phyloP scores from a whole-genome alignment of 352 stramenopile species.

The Phytophthora macrochlamydospora region DNA sequence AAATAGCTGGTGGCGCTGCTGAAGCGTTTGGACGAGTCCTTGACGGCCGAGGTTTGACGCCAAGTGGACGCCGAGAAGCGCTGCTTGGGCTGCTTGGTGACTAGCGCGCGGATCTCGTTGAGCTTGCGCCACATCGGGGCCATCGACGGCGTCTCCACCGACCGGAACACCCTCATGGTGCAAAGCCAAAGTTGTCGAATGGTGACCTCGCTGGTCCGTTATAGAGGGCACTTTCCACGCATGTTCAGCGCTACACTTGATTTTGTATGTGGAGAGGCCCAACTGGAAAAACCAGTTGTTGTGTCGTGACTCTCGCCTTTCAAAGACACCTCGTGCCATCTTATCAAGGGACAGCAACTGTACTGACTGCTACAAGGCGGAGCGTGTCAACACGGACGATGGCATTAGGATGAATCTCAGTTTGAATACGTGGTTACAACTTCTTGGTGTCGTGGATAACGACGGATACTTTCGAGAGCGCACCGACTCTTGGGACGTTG shows the following conservation, averaged over 20 bases:
- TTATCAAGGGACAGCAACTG: too few species aligned
- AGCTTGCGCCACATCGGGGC: conserved; percentile 49
- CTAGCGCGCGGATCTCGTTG: conserved; percentile 37
- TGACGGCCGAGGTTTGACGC: conserved; percentile 16
- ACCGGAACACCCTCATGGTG: conserved; percentile 30
- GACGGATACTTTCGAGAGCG: conserved; percentile 17
- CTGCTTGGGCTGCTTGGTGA: conserved; percentile 27
- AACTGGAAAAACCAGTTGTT: too few species aligned
- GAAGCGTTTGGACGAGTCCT: conserved; percentile 24
- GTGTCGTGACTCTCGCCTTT: background rate
- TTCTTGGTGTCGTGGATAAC: too few species aligned
- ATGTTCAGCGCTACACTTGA: background rate
- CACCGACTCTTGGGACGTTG: conserved; percentile 21
- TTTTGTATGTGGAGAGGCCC: background rate
- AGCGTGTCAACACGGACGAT: background rate
- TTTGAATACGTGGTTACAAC: too few species aligned
- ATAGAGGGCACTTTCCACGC: background rate
- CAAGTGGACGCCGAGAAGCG: conserved; percentile 42
- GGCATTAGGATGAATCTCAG: background rate
- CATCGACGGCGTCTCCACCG: conserved; percentile 35
- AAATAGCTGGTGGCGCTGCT: conserved; percentile 30
- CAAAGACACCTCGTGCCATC: too few species aligned
- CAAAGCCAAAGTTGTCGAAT: background rate
- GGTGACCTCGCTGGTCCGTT: background rate
- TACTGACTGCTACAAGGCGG: background rate